Evolutionary conservation across 2,329 filamentous ascomycete genomes (phyloP), one percentile per base, ranked within the genome.

Genomic region (Colletotrichum spinosum): DNA sequence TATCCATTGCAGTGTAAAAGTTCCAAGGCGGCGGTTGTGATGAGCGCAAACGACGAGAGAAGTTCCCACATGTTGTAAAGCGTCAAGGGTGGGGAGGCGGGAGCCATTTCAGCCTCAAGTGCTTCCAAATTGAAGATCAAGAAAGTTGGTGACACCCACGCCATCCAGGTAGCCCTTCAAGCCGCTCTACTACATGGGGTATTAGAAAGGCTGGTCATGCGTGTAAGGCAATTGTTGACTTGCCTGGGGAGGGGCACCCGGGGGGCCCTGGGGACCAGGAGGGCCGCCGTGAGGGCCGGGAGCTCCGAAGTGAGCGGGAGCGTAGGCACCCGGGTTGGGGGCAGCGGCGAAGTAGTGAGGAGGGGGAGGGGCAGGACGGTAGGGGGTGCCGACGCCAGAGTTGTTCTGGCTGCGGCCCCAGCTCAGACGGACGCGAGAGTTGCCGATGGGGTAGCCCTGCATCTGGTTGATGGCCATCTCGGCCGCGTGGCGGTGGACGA

Each of bases 401-500:
- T 99, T 99, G 89, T 98, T 99, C 86, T 99, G 96, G 60, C 92
- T 97, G 70, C 96, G 92, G 69, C 96, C 96, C 96, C 96, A 99
- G 78, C 93, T 97, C 71, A 99, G 88, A 74, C 96, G 94, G 66
- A 99, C 96, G 70, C 96, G 94, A 51, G 95, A 98, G 86, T 99
- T 99, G 60, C 96, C 96, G 74, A 99, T 99, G 33, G 96, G 96
- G 78, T 99, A 99, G 67, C 96, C 96, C 82, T 99, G 96, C 96
- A 99, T 99, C 83, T 99, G 96, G 83, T 99, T 99, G 87, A 99
- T 99, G 72, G 96, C 96, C 96, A 99, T 99, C 84, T 99, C 96
- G 12, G 96, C 96, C 57, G 96, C 96, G 75, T 99, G 96, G 71
- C 96, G 94, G 83, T 99, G 96, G 62, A 99, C 96, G 73, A 99